A percentile compares a stretch with the other conserved stretches of the same genome.
Evolutionary conservation across 2,329 filamentous ascomycete genomes (phyloP).

Genomic region (Ophiostoma himal-ulmi): DNA sequence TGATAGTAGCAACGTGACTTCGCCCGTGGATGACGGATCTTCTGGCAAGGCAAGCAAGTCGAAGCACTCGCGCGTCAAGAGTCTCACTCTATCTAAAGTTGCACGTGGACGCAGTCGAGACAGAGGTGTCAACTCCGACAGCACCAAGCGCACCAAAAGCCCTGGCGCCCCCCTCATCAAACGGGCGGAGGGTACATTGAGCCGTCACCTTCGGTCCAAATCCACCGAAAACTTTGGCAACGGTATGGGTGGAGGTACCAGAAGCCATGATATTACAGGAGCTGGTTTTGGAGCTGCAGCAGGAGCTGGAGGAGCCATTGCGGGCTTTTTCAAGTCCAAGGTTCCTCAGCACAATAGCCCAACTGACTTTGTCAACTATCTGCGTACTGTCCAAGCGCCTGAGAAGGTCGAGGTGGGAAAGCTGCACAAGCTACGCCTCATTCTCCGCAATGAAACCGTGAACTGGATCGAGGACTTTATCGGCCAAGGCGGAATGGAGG

Average conservation of each 20-base stretch:
- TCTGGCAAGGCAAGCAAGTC: constrained; percentile 43
- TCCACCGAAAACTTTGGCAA: constrained; percentile 65
- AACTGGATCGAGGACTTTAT: constrained; percentile 94
- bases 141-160: constrained; percentile 40
- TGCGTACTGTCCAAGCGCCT: constrained; percentile 74
- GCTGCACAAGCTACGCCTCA: constrained; percentile 81
- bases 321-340: constrained; percentile 55
- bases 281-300: constrained; percentile 26
- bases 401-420: constrained; percentile 88
- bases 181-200: constrained; percentile 53
- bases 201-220: constrained; percentile 63
- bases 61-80: constrained; percentile 62
- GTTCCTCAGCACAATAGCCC: constrained; percentile 68
- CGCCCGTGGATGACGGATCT: constrained; percentile 26
- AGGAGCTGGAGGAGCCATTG: constrained; percentile 42
- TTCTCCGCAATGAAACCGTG: constrained; percentile 91
- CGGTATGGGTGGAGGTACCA: constrained; percentile 31
- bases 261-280: constrained; percentile 34
- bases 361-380: constrained; percentile 78
- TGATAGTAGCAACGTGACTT: too few relatives aligned
- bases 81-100: constrained; percentile 67
- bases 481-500: constrained; percentile 80
- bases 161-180: constrained; percentile 68
- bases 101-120: constrained; percentile 31
- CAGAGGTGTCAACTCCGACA: constrained; percentile 9